Base-by-base conservation (phyloP, 768 basidiomycete genomes). In the Kwoniella dendrophila region DNA sequence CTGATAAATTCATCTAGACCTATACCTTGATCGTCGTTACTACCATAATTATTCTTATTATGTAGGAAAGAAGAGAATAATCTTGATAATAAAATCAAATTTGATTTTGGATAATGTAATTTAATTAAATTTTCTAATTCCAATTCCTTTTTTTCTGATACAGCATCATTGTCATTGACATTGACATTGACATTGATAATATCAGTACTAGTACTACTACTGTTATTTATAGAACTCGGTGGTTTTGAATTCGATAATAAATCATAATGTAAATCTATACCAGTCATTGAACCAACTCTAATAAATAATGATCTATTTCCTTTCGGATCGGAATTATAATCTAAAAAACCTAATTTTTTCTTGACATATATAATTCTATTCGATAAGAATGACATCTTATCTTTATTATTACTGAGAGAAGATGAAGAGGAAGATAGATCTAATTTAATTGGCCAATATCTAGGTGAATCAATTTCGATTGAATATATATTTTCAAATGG, bases 361-460 rank as follows among this genome's bases (percentile, higher is more conserved):
- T 97, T 95, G 63, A 98, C 95, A 66, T 86, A 92, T 30, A 99
- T 82, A 0, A 90, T 95, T 68, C 92, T 89, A 60, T 84, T 88
- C 33, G 82, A 83, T 40, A 95, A 79, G 24, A 98, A 83, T 5
- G 84, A 83, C 47, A 85, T 84, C 50, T 85, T 85, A 75, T 95
- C 89, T 14, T 83, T 83, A 55, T 87, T 83, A 41, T 85, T 81
- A 27, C 30, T 33, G 27, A 6, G 3, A 44, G 10, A 6, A 40
- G n/a, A n/a, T n/a, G n/a, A n/a, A n/a, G n/a, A n/a, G n/a, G n/a
- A n/a, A n/a, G 86, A 83, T 20, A 89, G 85, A 70, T 94, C 89
- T 33, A 97, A 84, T 61, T 87, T 86, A 79, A 94, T 89, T 0
- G 93, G 89, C 90, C 92, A 96, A 78, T 99, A 98, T 4, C 96